Evolutionary conservation across 345 rosid genomes (phyloP), one percentile per base, ranked within the genome.

Genomic region (Euclidium syriacum): DNA sequence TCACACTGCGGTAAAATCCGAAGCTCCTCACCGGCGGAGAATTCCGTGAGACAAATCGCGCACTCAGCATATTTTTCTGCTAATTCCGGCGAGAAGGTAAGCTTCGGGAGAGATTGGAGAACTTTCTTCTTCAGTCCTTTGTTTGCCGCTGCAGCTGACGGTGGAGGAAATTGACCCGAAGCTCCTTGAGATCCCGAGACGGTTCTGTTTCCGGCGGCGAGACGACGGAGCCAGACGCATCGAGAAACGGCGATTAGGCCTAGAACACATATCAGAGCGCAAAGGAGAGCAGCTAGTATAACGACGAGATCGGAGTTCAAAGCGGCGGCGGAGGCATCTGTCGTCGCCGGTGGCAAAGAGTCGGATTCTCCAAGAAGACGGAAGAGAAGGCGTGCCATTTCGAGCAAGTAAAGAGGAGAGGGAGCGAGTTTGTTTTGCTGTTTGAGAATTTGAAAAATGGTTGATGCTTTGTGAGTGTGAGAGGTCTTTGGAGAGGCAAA

Each of bases 171-270:
- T 7, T 69, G 75, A 24, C 16, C 52, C 17, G 52, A 68, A 16
- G 20, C 52, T 19, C 5, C 7, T 44, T 42, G 64, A 27, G 74
- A 46, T 10, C 55, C 50, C 1, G 64, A 51, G 20, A 42, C 1
- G 50, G 35, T 74, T 59, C 61, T 27, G 58, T 80, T 68, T 7
- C 62, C 39, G 53, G 82, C 67, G 19, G 86, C 77, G 40, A 82
- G 69, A 25, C 97, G 85, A 64, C 97, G 95, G 60, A 92, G 81
- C 95, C 98, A 91, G 46, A 90, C 89, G 75, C 98, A 88, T 42
- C 91, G 85, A 10, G 95, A 91, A 10, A 87, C 95, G 1, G 91
- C 91, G 34, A 90, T 63, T 35, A 92, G 79, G 14, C 99, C 99
- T 15, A 92, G 82, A 15, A 85, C 88, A 72, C 96, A 90, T 11